phyloP scores from a whole-genome alignment of 2,329 filamentous ascomycete genomes.

The Pezicula radicicola region DNA sequence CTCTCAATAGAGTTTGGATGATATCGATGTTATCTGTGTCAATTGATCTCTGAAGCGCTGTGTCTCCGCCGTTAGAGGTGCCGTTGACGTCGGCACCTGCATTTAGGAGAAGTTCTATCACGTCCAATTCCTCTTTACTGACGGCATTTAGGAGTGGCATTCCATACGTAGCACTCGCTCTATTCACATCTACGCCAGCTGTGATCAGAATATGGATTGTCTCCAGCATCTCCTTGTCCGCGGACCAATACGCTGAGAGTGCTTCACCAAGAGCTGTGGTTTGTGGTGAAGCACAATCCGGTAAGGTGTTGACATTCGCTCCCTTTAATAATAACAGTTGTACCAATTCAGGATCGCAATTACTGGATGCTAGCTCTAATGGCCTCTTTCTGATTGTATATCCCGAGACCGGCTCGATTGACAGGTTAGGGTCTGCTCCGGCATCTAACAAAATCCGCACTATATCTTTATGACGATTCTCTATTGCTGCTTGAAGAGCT shows the following conservation, averaged over 20 bases:
- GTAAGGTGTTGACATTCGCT: conserved; percentile 2
- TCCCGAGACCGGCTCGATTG: too few species aligned
- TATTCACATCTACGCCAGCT: too few species aligned
- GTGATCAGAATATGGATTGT: too few species aligned
- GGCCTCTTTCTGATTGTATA: background rate
- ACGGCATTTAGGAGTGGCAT: conserved; percentile 4
- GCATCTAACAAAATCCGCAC: background rate
- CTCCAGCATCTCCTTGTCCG: too few species aligned
- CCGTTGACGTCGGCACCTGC: conserved; percentile 8
- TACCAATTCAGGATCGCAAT: conserved; percentile 1
- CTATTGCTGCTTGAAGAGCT: conserved; percentile 8
- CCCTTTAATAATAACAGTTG: conserved; percentile 5
- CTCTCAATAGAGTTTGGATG: too few species aligned
- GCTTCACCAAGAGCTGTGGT: conserved; percentile 1
- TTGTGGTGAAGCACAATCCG: background rate
- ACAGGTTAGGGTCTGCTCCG: background rate
- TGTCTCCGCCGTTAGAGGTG: background rate
- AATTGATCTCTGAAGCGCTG: conserved; percentile 6
- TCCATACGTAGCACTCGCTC: background rate
- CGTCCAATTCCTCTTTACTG: background rate
- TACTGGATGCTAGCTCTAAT: conserved; percentile 2
- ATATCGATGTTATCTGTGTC: background rate
- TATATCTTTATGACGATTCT: background rate
- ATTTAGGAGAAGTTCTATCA: conserved; percentile 1
- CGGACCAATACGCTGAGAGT: background rate